These are phyloP conservation scores for Chrysosporium keratinophilum DNA, from an alignment of 2,329 filamentous ascomycete species.

Conservation along the genomic window DNA sequence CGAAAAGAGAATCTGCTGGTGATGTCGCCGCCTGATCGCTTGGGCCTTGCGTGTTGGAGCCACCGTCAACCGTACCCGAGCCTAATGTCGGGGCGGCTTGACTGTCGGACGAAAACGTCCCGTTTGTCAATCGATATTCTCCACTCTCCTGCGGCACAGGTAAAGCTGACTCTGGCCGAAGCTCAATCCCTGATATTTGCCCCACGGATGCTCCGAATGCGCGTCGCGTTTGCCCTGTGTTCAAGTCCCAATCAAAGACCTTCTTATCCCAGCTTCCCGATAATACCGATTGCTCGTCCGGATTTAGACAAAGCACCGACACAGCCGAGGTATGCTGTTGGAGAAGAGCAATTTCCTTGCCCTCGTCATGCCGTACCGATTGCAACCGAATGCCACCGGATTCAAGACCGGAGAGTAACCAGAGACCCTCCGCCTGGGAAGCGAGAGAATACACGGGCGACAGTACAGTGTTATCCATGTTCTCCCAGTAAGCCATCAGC, in stretches of 20 bases:
- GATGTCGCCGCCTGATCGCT: constrained; percentile 51
- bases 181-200: constrained; percentile 81
- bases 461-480: constrained; percentile 65
- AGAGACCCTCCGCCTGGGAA: constrained; percentile 77
- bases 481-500: constrained; percentile 96
- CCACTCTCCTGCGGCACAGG: constrained; percentile 64
- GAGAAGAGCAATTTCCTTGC: constrained; percentile 72
- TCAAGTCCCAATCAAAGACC: constrained; percentile 88
- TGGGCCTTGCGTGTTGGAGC: constrained; percentile 29
- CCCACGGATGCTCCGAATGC: constrained; percentile 66
- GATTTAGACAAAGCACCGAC: constrained; percentile 68
- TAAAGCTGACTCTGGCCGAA: constrained; percentile 63
- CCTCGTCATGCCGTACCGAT: constrained; percentile 87
- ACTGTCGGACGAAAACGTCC: constrained; percentile 70
- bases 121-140: constrained; percentile 45
- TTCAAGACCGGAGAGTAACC: constrained; percentile 83
- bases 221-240: constrained; percentile 67
- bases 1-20: constrained; percentile 73
- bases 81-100: constrained; percentile 50
- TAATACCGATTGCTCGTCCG: constrained; percentile 76
- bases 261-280: constrained; percentile 96
- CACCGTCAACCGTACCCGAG: constrained; percentile 35
- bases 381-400: constrained; percentile 89
- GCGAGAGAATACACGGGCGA: constrained; percentile 92
- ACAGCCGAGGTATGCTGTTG: constrained; percentile 84